Evolutionary conservation across 108 stramenopile genomes (phyloP), one percentile per base, ranked within the genome.

Genomic region (Nitzschia palea): DNA sequence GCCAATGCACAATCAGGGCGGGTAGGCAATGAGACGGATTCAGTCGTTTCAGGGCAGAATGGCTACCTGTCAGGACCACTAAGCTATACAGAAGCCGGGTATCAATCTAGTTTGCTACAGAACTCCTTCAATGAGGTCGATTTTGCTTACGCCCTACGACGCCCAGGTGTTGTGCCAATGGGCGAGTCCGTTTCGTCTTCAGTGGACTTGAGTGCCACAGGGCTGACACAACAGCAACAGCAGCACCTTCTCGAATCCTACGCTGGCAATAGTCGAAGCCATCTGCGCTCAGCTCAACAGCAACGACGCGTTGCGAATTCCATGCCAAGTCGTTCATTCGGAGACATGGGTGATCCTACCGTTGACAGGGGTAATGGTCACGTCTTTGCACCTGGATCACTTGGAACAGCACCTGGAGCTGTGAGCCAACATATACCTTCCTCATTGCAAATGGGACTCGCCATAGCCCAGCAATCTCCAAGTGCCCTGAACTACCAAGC

Each of bases 131-230:
- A 48, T 18, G 81, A 84, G 37, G 74, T 73, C 28, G 91, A 89
- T 34, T 79, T 93, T 22, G 86, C 80, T 2, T 79, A 77, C 60
- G 88, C 91, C 15, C 68, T 93, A 8, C 91, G 88, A 53, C 82
- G 91, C 10, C 91, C 91, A 9, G 91, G 91, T 22, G 84, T 86
- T 27, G 85, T 93, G 35, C 91, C 91, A 29, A 73, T 65, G 63
- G 71, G 71, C 44, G 71, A 65, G 17, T 57, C 65, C 4, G 25
- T 66, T 27, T 44, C 22, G 1, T 54, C 51, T 34, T 37, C 65
- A 18, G 22, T 66, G 9, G 65, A 66, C 17, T 8, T 44, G 23
- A 50, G 14, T 32, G 18, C 32, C 6, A 29, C 34, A 37, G 44
- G 47, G 5, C 65, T 54, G 0, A 8, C 48, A 18, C 31, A 31